Base-by-base conservation (phyloP, 495 filamentous ascomycete species). In the Penicillium robsamsonii region DNA sequence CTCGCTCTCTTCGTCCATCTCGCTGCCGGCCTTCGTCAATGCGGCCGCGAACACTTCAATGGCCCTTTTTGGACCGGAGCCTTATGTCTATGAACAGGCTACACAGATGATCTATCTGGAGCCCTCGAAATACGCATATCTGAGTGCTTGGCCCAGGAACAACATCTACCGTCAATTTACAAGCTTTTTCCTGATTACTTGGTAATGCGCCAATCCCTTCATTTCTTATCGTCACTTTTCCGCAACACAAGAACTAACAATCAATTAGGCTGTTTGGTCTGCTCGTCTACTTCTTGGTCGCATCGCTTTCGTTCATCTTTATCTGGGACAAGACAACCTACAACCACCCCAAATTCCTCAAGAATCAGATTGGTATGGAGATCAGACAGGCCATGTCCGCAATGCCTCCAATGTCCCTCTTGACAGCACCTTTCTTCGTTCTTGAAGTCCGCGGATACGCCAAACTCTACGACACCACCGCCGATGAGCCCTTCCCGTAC, bases 301-400 rank as follows among this genome's bases (percentile, higher is more conserved):
- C 93, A 18, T 80, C 86, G 38, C 77, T 96, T 27, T 96, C 91
- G 30, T 97, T 96, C 77, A 54, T 87, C 64, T 93, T 96, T 80
- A 77, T 97, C 74, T 97, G 96, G 80, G 92, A 97, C 74, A 91
- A 97, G 69, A 80, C 83, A 18, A 93, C 89, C 60, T 85, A 91
- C 76, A 78, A 88, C 11, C 94, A 97, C 69, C 93, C 93, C 37
- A 96, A 95, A 71, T 97, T 91, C 72, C 88, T 97, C 67, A 92
- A 92, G 73, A 90, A 96, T 75, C 93, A 97, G 72, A 87, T 97
- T 37, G 73, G 81, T 47, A 81, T 92, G 68, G 93, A 97, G 70
- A 96, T 97, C 60, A 68, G 72, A 35, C 92, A 96, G 72, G 83
- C 92, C 57, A 82, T 85, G 71, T 58, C 57, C 27, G 78, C 90